These are phyloP conservation scores for Eimeria nieschulzi DNA, from an alignment of 169 alveolate genomes.

Conservation along the genomic window DNA sequence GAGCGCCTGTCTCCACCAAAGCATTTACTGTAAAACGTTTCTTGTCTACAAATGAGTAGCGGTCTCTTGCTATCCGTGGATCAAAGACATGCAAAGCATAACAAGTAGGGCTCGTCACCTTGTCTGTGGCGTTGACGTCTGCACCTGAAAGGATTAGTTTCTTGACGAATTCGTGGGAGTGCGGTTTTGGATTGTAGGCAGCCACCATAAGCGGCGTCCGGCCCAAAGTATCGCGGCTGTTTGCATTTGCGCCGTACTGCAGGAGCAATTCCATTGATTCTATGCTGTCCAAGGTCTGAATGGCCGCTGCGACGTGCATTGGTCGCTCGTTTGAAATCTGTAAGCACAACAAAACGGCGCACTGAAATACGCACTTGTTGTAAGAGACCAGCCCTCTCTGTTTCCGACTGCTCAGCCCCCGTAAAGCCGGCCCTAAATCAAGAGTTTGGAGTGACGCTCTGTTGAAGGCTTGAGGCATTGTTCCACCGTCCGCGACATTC, in stretches of 20 bases:
- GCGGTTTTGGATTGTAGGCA: conserved; percentile 10
- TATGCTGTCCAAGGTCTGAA: conserved; percentile 47
- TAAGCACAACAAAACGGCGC: conserved; percentile 12
- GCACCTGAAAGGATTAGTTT: conserved; percentile 40
- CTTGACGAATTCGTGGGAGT: conserved; percentile 34
- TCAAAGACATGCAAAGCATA: too few species aligned
- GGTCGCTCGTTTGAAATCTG: conserved; percentile 40
- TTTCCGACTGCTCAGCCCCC: too few species aligned
- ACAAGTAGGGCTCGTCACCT: background rate
- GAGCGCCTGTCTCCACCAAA: too few species aligned
- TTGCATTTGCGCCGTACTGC: conserved; percentile 53
- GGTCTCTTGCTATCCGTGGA: too few species aligned
- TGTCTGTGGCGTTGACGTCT: conserved; percentile 52
- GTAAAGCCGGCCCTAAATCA: too few species aligned
- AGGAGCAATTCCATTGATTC: conserved; percentile 48
- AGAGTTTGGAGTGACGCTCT: too few species aligned
- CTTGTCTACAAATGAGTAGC: too few species aligned
- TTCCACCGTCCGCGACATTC: too few species aligned
- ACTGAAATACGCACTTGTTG: background rate
- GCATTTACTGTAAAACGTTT: too few species aligned
- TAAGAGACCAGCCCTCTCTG: background rate
- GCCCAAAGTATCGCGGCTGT: conserved; percentile 47
- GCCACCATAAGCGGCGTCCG: conserved; percentile 73
- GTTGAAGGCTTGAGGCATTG: too few species aligned
- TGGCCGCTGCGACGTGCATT: conserved; percentile 58